Evolutionary conservation across 2,329 filamentous ascomycete species (phyloP).

Genomic region (Curvularia hawaiiensis): DNA sequence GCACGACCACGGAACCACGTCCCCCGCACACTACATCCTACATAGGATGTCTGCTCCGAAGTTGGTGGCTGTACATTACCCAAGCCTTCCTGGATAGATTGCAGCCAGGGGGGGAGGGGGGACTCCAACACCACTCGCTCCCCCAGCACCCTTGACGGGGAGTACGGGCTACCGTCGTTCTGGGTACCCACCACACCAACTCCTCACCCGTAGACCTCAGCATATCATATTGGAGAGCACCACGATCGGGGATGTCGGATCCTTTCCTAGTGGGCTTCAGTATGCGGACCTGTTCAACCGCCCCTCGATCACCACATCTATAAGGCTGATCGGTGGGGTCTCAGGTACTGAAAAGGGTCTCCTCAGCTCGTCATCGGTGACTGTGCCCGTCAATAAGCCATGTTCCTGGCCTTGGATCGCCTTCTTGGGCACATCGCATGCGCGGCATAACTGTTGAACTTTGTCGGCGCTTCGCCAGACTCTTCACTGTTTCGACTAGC

Average conservation of each 20-base stretch:
- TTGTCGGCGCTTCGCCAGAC: constrained; percentile 30
- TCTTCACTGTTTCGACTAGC: constrained; percentile 24
- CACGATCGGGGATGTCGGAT: constrained; percentile 25
- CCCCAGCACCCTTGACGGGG: constrained; percentile 27
- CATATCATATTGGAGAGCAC: constrained; percentile 17
- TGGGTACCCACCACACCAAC: constrained; percentile 24
- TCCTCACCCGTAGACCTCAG: constrained; percentile 14
- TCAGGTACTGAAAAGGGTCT: not conserved
- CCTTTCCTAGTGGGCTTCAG: constrained; percentile 5
- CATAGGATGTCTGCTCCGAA: constrained; percentile 10
- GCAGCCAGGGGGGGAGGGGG: constrained; percentile 15
- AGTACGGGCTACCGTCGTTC: constrained; percentile 22
- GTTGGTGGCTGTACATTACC: constrained; percentile 18
- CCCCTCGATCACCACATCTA: not conserved
- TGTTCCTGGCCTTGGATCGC: constrained; percentile 10
- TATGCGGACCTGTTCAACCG: constrained; percentile 4
- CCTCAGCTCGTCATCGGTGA: constrained; percentile 2
- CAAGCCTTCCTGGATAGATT: constrained; percentile 18
- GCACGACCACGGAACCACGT: constrained; percentile 18
- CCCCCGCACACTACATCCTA: constrained; percentile 8
- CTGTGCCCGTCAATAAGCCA: constrained; percentile 6
- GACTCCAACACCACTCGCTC: constrained; percentile 21
- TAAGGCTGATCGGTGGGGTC: constrained; percentile 3
- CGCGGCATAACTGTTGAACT: constrained; percentile 18
- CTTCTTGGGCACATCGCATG: constrained; percentile 10